A percentile compares a stretch with the other conserved stretches of the same genome.
These are phyloP conservation scores for Acanthamoeba castellanii DNA, from an alignment of 208 protist species.

Conservation along the genomic window DNA sequence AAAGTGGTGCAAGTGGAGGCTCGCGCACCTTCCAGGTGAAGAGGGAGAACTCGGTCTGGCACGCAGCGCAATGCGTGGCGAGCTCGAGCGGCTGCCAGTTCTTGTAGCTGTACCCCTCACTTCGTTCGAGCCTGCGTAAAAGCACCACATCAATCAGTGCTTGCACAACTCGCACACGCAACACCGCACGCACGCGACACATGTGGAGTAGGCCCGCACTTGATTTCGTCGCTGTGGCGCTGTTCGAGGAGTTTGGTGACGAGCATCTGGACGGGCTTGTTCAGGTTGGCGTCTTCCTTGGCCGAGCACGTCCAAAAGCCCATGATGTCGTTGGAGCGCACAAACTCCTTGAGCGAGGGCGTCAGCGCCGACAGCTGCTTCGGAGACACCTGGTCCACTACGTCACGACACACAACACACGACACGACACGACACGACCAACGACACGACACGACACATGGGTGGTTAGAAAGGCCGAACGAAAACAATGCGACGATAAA, in stretches of 20 bases:
- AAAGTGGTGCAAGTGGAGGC: neutral
- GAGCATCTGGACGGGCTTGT: neutral
- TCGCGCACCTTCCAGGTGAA: constrained; percentile 36
- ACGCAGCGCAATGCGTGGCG: constrained; percentile 25
- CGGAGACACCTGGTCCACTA: constrained; percentile 32
- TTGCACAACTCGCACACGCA: neutral
- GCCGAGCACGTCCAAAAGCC: constrained; percentile 54
- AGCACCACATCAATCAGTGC: neutral
- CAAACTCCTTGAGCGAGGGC: constrained; percentile 43
- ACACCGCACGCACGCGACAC: neutral
- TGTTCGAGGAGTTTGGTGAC: constrained; percentile 52
- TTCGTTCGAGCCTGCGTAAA: neutral
- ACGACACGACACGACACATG: neutral
- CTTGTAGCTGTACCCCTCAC: constrained; percentile 59
- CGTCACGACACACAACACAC: neutral
- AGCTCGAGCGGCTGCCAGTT: constrained; percentile 50
- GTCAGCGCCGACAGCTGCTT: constrained; percentile 57
- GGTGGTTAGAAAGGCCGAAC: neutral
- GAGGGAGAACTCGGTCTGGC: constrained; percentile 42
- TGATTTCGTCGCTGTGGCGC: constrained; percentile 64
- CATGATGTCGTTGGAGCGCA: constrained; percentile 2
- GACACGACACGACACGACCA: too few relatives aligned
- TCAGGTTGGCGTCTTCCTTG: constrained; percentile 32
- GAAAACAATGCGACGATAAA: neutral
- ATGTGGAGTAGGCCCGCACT: neutral